Evolutionary conservation across 1,284 basidiomycete genomes (phyloP).

Genomic region (Ustanciosporium gigantosporum): DNA sequence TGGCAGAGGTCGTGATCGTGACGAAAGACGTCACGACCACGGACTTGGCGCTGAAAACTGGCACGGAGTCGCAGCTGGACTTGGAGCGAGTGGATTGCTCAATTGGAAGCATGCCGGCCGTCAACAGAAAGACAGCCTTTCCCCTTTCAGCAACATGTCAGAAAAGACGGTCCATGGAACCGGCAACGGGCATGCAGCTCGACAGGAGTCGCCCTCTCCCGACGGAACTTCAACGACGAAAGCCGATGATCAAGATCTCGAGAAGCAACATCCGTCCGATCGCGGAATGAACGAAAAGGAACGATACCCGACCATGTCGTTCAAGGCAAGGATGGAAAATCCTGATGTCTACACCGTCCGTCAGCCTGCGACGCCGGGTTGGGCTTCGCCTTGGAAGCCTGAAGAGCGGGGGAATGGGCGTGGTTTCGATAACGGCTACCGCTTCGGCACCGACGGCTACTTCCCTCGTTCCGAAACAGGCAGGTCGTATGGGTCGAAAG

Average conservation of each 20-base stretch:
- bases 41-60: constrained; percentile 18
- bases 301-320: constrained; percentile 29
- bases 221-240: constrained; percentile 25
- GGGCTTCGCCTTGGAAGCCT: constrained; percentile 54
- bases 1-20: constrained; percentile 6
- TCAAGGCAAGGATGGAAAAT: constrained; percentile 35
- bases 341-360: constrained; percentile 46
- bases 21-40: constrained; percentile 15
- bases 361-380: constrained; percentile 53
- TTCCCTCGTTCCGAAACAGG: constrained; percentile 45
- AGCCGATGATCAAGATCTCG: constrained; percentile 16
- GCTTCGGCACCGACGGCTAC: constrained; percentile 33
- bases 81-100: constrained; percentile 38
- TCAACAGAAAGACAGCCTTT: constrained; percentile 1
- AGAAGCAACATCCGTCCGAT: constrained; percentile 21
- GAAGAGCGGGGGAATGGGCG: constrained; percentile 37
- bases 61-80: constrained; percentile 23
- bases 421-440: constrained; percentile 18
- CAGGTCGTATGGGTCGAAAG: constrained; percentile 14
- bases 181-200: neutral
- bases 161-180: too few relatives aligned
- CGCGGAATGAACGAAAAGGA: constrained; percentile 15
- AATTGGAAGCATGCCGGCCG: constrained; percentile 13
- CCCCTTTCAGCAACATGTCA: too few relatives aligned
- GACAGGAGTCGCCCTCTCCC: constrained; percentile 24